phyloP scores from a whole-genome alignment of 2,329 filamentous ascomycete genomes.

The Arthrobotrys musiformis region DNA sequence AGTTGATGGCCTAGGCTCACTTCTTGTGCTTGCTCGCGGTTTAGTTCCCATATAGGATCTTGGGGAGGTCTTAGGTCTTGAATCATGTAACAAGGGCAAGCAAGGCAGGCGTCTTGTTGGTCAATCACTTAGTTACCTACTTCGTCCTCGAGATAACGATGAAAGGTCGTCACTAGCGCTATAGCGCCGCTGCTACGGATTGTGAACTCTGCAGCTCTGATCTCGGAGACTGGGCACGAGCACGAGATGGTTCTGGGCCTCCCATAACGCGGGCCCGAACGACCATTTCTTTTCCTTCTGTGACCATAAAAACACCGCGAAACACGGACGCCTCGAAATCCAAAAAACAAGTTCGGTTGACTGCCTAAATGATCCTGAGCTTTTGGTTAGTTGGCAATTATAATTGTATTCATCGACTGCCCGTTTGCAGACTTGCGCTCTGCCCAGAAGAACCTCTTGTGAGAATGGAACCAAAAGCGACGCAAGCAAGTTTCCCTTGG shows the following conservation, averaged over 20 bases:
- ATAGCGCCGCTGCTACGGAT: no score
- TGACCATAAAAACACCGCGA: slow-evolving; percentile 3
- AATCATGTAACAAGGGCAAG: background rate
- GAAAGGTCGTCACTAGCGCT: background rate
- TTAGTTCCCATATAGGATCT: background rate
- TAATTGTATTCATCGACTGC: background rate
- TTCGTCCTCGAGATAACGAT: background rate
- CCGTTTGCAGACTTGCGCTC: slow-evolving; percentile 29
- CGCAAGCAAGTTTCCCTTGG: slow-evolving; percentile 9
- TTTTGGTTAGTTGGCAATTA: background rate
- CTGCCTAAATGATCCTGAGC: slow-evolving; percentile 45
- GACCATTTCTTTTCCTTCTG: background rate
- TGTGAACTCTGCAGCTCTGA: no score
- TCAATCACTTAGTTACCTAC: slow-evolving; percentile 11
- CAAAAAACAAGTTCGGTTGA: slow-evolving; percentile 20
- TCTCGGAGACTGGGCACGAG: background rate
- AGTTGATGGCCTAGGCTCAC: slow-evolving; percentile 26
- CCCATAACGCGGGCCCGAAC: slow-evolving; percentile 1
- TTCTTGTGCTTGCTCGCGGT: background rate
- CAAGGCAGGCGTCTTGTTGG: background rate
- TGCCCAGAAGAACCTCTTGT: slow-evolving; percentile 29
- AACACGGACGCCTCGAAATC: slow-evolving; percentile 22
- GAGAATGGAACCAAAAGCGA: slow-evolving; percentile 53
- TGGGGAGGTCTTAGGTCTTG: background rate
- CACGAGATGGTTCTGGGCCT: slow-evolving; percentile 10